Evolutionary conservation across 2,329 filamentous ascomycete genomes (phyloP).

Genomic region (Geosmithia morbida): DNA sequence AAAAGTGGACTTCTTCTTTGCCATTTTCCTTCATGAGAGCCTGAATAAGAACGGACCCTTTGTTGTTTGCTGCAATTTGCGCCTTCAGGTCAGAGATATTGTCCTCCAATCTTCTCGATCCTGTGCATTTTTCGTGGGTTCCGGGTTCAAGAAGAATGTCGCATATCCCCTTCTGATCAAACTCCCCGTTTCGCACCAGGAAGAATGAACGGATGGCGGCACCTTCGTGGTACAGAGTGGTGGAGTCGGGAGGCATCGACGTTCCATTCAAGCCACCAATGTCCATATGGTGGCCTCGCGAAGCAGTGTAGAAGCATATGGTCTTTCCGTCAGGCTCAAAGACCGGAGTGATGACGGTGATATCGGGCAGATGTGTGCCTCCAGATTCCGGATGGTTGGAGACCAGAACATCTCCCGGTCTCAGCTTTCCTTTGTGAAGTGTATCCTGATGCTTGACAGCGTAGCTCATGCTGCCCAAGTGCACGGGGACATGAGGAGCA

Average conservation of each 20-base stretch:
- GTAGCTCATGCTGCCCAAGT: constrained; percentile 60
- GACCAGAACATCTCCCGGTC: constrained; percentile 16
- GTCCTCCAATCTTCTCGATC: constrained; percentile 65
- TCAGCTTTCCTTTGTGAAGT: constrained; percentile 39
- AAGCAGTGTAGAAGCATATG: constrained; percentile 14
- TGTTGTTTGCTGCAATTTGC: constrained; percentile 75
- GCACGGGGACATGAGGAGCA: constrained; percentile 61
- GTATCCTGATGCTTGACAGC: constrained; percentile 47
- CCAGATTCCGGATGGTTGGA: constrained; percentile 14
- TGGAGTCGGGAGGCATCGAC: constrained; percentile 67
- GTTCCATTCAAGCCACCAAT: constrained; percentile 69
- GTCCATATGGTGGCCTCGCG: constrained; percentile 18
- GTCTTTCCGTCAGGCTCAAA: constrained; percentile 12
- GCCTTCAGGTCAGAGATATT: constrained; percentile 81
- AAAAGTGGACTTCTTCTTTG: constrained; percentile 54
- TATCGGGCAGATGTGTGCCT: constrained; percentile 22
- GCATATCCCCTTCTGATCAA: constrained; percentile 50
- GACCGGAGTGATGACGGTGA: constrained; percentile 20
- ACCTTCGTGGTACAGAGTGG: constrained; percentile 50
- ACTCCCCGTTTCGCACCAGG: constrained; percentile 60
- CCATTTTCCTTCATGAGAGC: constrained; percentile 60
- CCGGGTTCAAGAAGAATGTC: constrained; percentile 41
- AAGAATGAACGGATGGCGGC: constrained; percentile 14
- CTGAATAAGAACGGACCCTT: constrained; percentile 63
- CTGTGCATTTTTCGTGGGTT: constrained; percentile 59